phyloP scores from a whole-genome alignment of 2,329 filamentous ascomycete genomes.

The Lomentospora prolificans region DNA sequence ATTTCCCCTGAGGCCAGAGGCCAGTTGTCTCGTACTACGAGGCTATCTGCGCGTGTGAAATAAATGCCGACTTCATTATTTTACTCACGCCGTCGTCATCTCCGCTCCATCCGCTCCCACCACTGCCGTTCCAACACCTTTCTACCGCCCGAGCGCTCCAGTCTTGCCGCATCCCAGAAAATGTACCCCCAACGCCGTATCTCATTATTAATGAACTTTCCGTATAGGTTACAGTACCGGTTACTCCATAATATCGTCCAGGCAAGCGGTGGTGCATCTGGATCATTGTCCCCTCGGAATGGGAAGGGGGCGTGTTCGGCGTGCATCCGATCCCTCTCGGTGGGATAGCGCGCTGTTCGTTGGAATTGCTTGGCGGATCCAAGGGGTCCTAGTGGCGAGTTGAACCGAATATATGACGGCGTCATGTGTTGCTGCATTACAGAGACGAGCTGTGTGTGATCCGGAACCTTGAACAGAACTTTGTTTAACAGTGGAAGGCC shows the following conservation, averaged over 20 bases:
- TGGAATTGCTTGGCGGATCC: neutral
- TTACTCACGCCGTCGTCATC: too few species aligned
- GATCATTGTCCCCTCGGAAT: neutral
- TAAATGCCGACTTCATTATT: too few species aligned
- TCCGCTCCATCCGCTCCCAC: neutral
- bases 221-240: slow-evolving; percentile 14
- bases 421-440: neutral
- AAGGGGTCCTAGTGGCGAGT: neutral
- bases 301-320: neutral
- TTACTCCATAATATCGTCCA: slow-evolving; percentile 14
- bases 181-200: slow-evolving; percentile 13
- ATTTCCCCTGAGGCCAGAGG: too few species aligned
- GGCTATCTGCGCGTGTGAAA: too few species aligned
- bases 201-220: slow-evolving; percentile 10
- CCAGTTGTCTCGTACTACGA: too few species aligned
- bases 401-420: neutral
- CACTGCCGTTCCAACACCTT: neutral
- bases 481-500: neutral
- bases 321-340: neutral
- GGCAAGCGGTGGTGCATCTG: slow-evolving; percentile 12
- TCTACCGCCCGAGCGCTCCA: neutral
- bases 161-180: slow-evolving; percentile 15
- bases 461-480: neutral
- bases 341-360: neutral
- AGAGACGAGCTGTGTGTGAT: neutral